These are phyloP conservation scores for Dispira parvispora DNA, from an alignment of 192 early-diverging fungal species.

Conservation along the genomic window DNA sequence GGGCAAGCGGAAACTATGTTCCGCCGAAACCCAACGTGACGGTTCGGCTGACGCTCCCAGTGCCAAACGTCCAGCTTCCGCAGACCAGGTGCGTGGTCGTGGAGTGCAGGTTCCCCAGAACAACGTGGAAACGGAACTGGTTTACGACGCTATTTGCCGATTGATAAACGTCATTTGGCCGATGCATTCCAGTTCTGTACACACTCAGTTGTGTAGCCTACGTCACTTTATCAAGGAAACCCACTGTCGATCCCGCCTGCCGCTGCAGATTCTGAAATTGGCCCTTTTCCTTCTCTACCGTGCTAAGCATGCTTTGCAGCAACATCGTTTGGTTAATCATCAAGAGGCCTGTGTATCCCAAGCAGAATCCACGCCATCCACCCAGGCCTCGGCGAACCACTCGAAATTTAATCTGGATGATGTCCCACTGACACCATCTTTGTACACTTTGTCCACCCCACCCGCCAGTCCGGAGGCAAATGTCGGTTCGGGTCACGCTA, in stretches of 20 bases:
- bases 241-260: conserved; percentile 24
- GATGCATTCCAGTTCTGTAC: conserved; percentile 25
- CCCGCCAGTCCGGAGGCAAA: not conserved
- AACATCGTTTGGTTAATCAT: conserved; percentile 22
- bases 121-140: no score
- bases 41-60: no score
- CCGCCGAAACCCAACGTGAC: no score
- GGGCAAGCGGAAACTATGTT: no score
- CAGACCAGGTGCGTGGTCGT: no score
- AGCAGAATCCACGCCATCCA: conserved; percentile 14
- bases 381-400: conserved; percentile 13
- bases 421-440: not conserved
- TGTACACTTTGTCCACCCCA: conserved; percentile 10
- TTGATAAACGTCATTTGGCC: conserved; percentile 32
- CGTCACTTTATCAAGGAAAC: conserved; percentile 29
- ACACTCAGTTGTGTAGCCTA: conserved; percentile 28
- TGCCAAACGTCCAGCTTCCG: no score
- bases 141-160: conserved; percentile 21
- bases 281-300: conserved; percentile 27
- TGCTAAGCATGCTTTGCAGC: conserved; percentile 21
- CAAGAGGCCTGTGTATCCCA: no score
- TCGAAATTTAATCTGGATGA: not conserved
- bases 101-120: no score
- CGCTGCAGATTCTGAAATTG: conserved; percentile 23
- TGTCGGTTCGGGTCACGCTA: not conserved